Percentiles rank a stretch among this genome's conserved stretches.
Evolutionary conservation across 345 rosid species (phyloP).

Genomic region (Citrus cavaleriei): DNA sequence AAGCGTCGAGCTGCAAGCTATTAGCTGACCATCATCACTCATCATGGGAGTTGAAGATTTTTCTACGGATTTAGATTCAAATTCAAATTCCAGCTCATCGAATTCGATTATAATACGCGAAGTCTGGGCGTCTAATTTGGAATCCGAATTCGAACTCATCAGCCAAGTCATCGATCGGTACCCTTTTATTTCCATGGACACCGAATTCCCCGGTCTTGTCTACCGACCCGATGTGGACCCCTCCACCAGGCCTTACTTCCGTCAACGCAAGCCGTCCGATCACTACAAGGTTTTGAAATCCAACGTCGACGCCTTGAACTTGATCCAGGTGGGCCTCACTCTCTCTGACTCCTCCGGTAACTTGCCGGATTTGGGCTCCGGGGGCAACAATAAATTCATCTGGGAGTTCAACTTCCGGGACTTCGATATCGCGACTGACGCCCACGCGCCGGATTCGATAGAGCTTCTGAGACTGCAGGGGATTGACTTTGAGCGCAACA

Average conservation of each 20-base stretch:
- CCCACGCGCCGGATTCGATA: conserved; percentile 79
- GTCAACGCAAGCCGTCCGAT: conserved; percentile 40
- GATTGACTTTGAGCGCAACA: conserved; percentile 65
- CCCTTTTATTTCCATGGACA: conserved; percentile 85
- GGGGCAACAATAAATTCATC: conserved; percentile 26
- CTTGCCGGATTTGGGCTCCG: conserved; percentile 55
- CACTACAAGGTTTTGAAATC: conserved; percentile 67
- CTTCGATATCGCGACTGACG: conserved; percentile 59
- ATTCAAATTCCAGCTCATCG: conserved; percentile 8
- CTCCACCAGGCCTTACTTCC: neutral
- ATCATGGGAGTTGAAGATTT: neutral
- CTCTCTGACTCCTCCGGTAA: conserved; percentile 54
- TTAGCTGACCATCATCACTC: neutral
- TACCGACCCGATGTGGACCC: conserved; percentile 29
- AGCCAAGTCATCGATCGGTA: conserved; percentile 46
- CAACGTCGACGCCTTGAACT: conserved; percentile 71
- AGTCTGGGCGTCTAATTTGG: conserved; percentile 75
- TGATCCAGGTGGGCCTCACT: conserved; percentile 88
- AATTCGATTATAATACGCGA: conserved; percentile 50
- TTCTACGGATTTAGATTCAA: conserved; percentile 8
- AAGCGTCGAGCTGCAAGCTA: too few species aligned
- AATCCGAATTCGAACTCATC: conserved; percentile 58
- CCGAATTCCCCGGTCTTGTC: conserved; percentile 82
- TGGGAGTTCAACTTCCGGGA: conserved; percentile 90
- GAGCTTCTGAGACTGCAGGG: conserved; percentile 77